Evolutionary conservation across 768 basidiomycete genomes (phyloP).

Genomic region (Phallus indusiatus): DNA sequence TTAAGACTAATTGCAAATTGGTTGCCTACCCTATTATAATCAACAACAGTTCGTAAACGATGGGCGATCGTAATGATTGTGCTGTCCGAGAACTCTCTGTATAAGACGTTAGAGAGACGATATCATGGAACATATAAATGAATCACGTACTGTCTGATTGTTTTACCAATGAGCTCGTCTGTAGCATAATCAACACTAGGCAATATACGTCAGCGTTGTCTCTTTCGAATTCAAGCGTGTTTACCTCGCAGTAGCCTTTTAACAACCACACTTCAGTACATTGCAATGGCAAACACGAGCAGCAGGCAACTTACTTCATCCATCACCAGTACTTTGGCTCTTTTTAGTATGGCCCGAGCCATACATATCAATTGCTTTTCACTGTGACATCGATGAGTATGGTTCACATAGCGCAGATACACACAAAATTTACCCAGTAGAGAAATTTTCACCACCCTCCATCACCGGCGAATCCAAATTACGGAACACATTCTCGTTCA

Average conservation of each 20-base stretch:
- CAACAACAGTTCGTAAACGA: slow-evolving; percentile 68
- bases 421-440: slow-evolving; percentile 50
- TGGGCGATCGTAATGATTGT: slow-evolving; percentile 82
- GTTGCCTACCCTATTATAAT: slow-evolving; percentile 64
- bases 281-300: not conserved
- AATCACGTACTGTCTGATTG: slow-evolving; percentile 62
- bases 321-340: slow-evolving; percentile 74
- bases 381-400: slow-evolving; percentile 23
- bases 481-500: slow-evolving; percentile 71
- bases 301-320: slow-evolving; percentile 48
- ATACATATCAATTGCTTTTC: slow-evolving; percentile 85
- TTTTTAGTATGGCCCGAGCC: slow-evolving; percentile 77
- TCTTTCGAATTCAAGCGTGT: not conserved
- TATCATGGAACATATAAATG: not conserved
- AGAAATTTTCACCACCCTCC: slow-evolving; percentile 87
- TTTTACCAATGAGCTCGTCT: slow-evolving; percentile 77
- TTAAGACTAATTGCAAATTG: not conserved
- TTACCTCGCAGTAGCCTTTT: slow-evolving; percentile 65
- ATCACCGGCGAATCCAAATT: slow-evolving; percentile 65
- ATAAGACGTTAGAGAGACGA: not conserved
- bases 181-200: slow-evolving; percentile 74
- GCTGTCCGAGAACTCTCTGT: slow-evolving; percentile 67
- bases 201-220: not conserved
- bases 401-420: slow-evolving; percentile 1
- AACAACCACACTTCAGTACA: slow-evolving; percentile 2